These are phyloP conservation scores for Sarocladium oryzae DNA, from an alignment of 2,329 filamentous ascomycete genomes.

Conservation along the genomic window DNA sequence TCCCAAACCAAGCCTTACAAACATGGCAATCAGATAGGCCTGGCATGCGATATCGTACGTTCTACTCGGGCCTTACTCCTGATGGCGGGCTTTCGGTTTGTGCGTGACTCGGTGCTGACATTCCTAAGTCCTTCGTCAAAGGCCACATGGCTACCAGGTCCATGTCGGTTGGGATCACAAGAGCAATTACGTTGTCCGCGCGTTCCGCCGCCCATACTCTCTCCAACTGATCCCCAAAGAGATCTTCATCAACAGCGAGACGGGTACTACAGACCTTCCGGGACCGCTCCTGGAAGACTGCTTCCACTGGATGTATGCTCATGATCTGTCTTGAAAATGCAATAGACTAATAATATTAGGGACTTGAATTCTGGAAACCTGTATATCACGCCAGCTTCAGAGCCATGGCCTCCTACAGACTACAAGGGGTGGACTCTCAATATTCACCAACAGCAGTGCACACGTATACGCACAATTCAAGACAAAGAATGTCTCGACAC, in stretches of 20 bases:
- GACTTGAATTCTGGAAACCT: conserved; percentile 21
- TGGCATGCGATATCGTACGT: neutral
- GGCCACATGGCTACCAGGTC: conserved; percentile 34
- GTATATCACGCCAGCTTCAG: conserved; percentile 20
- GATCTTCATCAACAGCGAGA: conserved; percentile 22
- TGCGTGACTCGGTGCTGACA: too few species aligned
- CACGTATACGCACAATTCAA: conserved; percentile 9
- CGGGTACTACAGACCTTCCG: conserved; percentile 41
- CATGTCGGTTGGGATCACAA: conserved; percentile 18
- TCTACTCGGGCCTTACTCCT: too few species aligned
- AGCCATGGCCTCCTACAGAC: conserved; percentile 12
- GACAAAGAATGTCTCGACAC: conserved; percentile 7
- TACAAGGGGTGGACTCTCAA: conserved; percentile 27
- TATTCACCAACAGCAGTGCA: conserved; percentile 15
- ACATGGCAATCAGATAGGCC: neutral
- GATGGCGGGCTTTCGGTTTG: too few species aligned
- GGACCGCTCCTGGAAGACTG: conserved; percentile 41
- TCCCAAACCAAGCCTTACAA: neutral
- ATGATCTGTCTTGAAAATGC: conserved; percentile 40
- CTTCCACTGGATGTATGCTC: conserved; percentile 51
- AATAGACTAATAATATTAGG: neutral
- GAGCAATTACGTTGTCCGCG: neutral
- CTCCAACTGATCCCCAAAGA: neutral
- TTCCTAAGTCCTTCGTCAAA: conserved; percentile 50
- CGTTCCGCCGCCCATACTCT: neutral